These are phyloP conservation scores for Hansfordia pulvinata DNA, from an alignment of 2,329 filamentous ascomycete genomes.

Conservation along the genomic window DNA sequence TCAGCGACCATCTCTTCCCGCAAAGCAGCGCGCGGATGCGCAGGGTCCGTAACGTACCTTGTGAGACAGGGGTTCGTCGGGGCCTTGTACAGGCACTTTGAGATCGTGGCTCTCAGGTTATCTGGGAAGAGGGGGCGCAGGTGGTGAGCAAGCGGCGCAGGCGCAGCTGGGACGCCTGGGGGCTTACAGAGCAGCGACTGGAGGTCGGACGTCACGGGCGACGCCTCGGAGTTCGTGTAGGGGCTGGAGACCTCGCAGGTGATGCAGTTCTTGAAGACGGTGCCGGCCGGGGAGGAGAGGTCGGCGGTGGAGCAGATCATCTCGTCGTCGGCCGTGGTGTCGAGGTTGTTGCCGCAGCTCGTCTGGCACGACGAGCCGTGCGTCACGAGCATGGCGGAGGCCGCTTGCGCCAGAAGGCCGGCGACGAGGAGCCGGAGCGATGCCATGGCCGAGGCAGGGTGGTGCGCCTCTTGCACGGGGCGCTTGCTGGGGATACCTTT, in stretches of 20 bases:
- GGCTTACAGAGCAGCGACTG: slow-evolving; percentile 41
- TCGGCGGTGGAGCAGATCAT: slow-evolving; percentile 33
- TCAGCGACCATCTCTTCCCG: too few relatives aligned
- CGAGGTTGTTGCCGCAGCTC: slow-evolving; percentile 39
- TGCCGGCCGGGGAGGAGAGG: slow-evolving; percentile 21
- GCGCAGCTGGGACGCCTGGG: background rate
- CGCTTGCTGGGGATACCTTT: too few relatives aligned
- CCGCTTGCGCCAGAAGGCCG: slow-evolving; percentile 10
- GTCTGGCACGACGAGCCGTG: slow-evolving; percentile 32
- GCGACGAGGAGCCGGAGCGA: too few relatives aligned
- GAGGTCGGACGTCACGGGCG: slow-evolving; percentile 29
- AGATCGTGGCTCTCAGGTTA: slow-evolving; percentile 41
- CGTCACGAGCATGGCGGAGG: slow-evolving; percentile 25
- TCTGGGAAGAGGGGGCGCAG: slow-evolving; percentile 22
- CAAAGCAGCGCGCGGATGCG: too few relatives aligned
- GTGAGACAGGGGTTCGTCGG: slow-evolving; percentile 35
- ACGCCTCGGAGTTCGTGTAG: slow-evolving; percentile 22
- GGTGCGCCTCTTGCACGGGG: too few relatives aligned
- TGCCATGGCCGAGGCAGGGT: too few relatives aligned
- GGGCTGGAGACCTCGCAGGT: slow-evolving; percentile 36
- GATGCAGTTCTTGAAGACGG: slow-evolving; percentile 37
- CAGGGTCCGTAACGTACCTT: slow-evolving; percentile 21
- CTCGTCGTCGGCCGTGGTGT: slow-evolving; percentile 28
- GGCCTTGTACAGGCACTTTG: slow-evolving; percentile 37
- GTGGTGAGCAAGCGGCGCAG: slow-evolving; percentile 4